A percentile compares a stretch with the other conserved stretches of the same genome.
These are phyloP conservation scores for Arachis stenosperma DNA, from an alignment of 306 rosid species.

Conservation along the genomic window DNA sequence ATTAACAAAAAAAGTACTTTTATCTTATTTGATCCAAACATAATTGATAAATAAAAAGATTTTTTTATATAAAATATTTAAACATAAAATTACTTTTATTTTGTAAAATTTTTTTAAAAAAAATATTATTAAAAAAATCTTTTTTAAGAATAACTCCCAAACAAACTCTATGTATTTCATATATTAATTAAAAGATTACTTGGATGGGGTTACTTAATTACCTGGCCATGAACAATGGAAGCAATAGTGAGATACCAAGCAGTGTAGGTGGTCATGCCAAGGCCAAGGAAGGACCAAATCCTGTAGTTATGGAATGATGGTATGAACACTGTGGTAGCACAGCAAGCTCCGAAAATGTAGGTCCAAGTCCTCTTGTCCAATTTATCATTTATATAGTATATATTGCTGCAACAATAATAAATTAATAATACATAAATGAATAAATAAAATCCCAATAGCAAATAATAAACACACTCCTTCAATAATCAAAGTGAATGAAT, in stretches of 20 bases:
- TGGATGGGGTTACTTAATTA: too few relatives aligned
- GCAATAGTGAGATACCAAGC: conserved; percentile 93
- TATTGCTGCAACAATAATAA: conserved; percentile 53
- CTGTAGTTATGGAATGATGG: conserved; percentile 92
- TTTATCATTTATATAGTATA: conserved; percentile 77
- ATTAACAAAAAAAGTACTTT: too few relatives aligned
- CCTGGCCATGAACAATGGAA: conserved; percentile 77
- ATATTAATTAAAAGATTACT: too few relatives aligned
- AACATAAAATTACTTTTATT: too few relatives aligned
- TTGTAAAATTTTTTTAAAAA: too few relatives aligned
- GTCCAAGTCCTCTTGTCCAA: conserved; percentile 94
- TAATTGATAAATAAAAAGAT: too few relatives aligned
- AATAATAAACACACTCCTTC: neutral
- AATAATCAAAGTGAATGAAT: neutral
- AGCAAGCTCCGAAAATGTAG: conserved; percentile 86
- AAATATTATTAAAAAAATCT: too few relatives aligned
- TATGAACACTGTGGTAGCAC: conserved; percentile 91
- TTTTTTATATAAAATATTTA: too few relatives aligned
- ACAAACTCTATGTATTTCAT: too few relatives aligned
- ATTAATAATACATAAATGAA: neutral
- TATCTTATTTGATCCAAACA: too few relatives aligned
- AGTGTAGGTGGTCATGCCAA: conserved; percentile 92
- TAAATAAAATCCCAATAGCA: too few relatives aligned
- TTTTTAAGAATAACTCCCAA: too few relatives aligned
- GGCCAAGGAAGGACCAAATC: conserved; percentile 91